Conservation (phyloP, 2,329 filamentous ascomycete genomes). For the Fusarium decemcellulare region DNA sequence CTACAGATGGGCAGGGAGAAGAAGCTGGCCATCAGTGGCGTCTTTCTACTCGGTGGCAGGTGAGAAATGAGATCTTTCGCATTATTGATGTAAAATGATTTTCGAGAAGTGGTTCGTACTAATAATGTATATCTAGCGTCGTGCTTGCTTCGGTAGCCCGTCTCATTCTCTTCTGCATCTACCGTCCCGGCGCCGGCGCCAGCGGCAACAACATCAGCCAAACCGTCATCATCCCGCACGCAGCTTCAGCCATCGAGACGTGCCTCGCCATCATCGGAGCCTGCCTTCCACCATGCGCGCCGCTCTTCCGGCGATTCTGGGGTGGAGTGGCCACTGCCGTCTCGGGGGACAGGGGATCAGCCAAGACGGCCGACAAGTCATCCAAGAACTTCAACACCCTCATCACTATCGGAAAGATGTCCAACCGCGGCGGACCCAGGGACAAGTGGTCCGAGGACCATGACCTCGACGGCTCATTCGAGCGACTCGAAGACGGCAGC, state of each 20-base stretch:
- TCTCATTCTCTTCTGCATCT: constrained; percentile 16
- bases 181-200: not conserved
- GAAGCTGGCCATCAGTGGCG: constrained; percentile 17
- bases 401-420: constrained; percentile 8
- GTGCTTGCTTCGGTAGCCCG: constrained; percentile 19
- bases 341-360: not conserved
- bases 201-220: constrained; percentile 15
- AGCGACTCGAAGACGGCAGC: constrained; percentile 14
- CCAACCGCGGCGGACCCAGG: not conserved
- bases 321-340: not conserved
- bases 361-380: not conserved
- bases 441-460: not conserved
- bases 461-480: constrained; percentile 9
- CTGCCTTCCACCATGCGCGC: constrained; percentile 19
- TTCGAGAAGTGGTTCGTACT: not conserved
- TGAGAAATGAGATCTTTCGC: not conserved
- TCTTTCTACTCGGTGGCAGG: constrained; percentile 24
- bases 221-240: constrained; percentile 13
- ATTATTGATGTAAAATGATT: no score
- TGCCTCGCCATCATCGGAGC: constrained; percentile 22
- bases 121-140: not conserved
- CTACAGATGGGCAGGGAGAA: constrained; percentile 22
- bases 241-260: constrained; percentile 40
- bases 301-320: constrained; percentile 31
- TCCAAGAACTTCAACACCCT: not conserved